Evolutionary conservation across 768 basidiomycete genomes (phyloP).

Genomic region (Suillus alpinus): DNA sequence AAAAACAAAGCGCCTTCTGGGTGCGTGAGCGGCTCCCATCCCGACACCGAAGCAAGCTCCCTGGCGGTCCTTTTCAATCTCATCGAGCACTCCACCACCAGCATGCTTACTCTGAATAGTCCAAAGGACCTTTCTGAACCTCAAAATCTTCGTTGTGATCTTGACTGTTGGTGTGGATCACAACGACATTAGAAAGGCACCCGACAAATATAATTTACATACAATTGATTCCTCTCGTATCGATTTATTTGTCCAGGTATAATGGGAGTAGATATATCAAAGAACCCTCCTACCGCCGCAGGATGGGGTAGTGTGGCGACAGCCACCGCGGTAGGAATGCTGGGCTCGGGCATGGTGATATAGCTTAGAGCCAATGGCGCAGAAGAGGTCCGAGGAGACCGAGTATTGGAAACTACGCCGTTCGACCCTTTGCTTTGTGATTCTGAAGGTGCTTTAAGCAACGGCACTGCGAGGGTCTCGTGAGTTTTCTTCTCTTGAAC

Average conservation of each 20-base stretch:
- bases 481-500: not conserved
- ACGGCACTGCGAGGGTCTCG: not conserved
- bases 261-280: not conserved
- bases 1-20: constrained; percentile 59
- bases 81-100: not conserved
- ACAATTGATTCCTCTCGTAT: not conserved
- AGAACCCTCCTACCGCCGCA: not conserved
- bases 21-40: constrained; percentile 44
- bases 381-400: not conserved
- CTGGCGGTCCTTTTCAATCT: not conserved
- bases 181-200: not conserved
- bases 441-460: not conserved
- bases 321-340: not conserved
- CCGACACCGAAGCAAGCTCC: not conserved
- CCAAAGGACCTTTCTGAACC: not conserved
- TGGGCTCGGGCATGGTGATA: not conserved
- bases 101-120: not conserved
- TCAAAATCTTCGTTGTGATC: not conserved
- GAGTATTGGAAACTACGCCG: not conserved
- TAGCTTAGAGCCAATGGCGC: not conserved
- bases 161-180: not conserved
- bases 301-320: not conserved
- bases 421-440: not conserved
- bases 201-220: not conserved
- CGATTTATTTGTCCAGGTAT: not conserved